Base-by-base conservation (phyloP, 78 protist genomes). In the slime mould (Dictyostelium discoideum) region DNA sequence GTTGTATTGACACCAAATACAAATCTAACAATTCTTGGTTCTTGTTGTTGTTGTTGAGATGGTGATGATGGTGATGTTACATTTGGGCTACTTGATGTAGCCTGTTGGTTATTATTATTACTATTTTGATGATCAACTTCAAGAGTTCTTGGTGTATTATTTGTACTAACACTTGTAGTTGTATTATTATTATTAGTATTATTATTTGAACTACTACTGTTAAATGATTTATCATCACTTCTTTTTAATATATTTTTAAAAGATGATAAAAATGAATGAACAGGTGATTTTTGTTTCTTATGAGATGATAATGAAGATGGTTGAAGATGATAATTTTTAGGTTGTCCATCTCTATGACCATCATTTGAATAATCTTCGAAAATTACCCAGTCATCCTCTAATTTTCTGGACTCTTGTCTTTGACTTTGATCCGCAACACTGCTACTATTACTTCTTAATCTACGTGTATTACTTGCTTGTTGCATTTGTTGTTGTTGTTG, bases 21-120 rank as follows among this genome's bases (percentile, higher is more conserved):
- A 74, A 93, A 93, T 78, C 96, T 93, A 74, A 93, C 93, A n/a
- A 83, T 74, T 84, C 96, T 93, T 54, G 96, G 96, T 67, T 93
- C 92, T 44, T 74, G 67, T 24, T 6, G n/a, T 42, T 85, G 92
- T 54, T 1, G 85, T 77, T 74, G 39, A 9, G 26, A 24, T 67
- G 76, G 26, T 78, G 93, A 77, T 13, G 93, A 14, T 78, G 93
- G 42, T 37, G 60, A 14, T 40, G 84, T 48, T 81, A 81, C 40
- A 39, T 14, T 37, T 83, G 65, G 32, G 69, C 69, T 60, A n/a
- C 29, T 83, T 26, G 50, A 2, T 44, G 72, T 50, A 82, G 54
- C 73, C 24, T 54, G n/a, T n/a, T 24, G 18, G n/a, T 46, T 42
- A 46, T 50, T 81, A 81, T 46, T 42, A 46, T 50, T 81, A 81